Evolutionary conservation across 2,329 filamentous ascomycete species (phyloP).

Genomic region (Pestalotiopsis fici): DNA sequence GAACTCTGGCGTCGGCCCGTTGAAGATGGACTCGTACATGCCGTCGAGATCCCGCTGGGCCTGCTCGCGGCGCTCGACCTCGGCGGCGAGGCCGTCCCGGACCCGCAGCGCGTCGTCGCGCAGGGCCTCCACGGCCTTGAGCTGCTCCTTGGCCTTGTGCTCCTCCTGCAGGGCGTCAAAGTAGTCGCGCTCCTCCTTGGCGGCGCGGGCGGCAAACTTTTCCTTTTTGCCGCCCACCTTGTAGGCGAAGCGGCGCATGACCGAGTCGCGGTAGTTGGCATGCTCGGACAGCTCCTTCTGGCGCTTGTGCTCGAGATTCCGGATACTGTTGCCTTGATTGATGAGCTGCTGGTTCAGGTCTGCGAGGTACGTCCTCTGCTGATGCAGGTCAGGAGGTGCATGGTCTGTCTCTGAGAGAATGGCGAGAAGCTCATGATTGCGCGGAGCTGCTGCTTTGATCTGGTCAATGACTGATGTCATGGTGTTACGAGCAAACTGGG

Average conservation of each 20-base stretch:
- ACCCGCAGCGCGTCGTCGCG: constrained; percentile 39
- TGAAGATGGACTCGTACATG: constrained; percentile 56
- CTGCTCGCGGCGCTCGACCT: constrained; percentile 33
- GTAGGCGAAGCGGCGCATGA: constrained; percentile 52
- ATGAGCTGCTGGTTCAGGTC: constrained; percentile 44
- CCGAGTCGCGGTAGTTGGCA: constrained; percentile 52
- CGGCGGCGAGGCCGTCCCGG: constrained; percentile 34
- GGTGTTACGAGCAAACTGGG: background rate
- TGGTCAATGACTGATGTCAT: constrained; percentile 31
- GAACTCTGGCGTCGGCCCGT: constrained; percentile 51
- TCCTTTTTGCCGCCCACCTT: constrained; percentile 49
- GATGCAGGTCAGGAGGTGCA: constrained; percentile 43
- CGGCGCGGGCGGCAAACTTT: constrained; percentile 48
- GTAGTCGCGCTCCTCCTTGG: constrained; percentile 57
- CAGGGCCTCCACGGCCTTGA: constrained; percentile 39
- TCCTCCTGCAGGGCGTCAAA: constrained; percentile 51
- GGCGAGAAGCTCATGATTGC: constrained; percentile 44
- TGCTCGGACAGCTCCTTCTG: constrained; percentile 52
- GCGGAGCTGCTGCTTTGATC: constrained; percentile 39
- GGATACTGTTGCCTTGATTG: constrained; percentile 36
- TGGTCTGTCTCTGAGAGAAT: constrained; percentile 51
- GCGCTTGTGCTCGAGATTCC: constrained; percentile 38
- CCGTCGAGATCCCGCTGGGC: constrained; percentile 49
- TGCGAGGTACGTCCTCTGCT: constrained; percentile 45
- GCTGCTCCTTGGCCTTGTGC: constrained; percentile 43